These are phyloP conservation scores for Rhododendron ovatum DNA, from an alignment of 148 eudicot species.

Conservation along the genomic window DNA sequence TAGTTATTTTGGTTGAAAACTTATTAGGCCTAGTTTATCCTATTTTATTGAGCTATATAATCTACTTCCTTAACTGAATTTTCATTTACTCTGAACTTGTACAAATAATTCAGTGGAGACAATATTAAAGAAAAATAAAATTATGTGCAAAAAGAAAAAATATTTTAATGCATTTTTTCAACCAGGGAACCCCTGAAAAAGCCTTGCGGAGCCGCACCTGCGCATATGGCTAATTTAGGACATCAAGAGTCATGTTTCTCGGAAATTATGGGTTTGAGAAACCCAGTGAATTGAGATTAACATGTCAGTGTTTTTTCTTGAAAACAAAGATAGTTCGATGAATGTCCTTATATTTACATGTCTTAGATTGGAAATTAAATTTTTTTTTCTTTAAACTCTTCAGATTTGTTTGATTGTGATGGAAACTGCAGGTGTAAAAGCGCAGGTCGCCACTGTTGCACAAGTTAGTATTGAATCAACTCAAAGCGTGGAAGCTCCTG, in stretches of 20 bases:
- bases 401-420: neutral
- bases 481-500: conserved; percentile 61
- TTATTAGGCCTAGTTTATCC: too few relatives aligned
- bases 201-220: too few relatives aligned
- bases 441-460: conserved; percentile 60
- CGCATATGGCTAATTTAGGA: neutral
- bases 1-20: too few relatives aligned
- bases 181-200: too few relatives aligned
- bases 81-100: too few relatives aligned
- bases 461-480: conserved; percentile 38
- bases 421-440: conserved; percentile 41
- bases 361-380: neutral
- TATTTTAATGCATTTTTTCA: too few relatives aligned
- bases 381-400: neutral
- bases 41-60: too few relatives aligned
- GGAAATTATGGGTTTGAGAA: neutral
- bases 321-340: neutral
- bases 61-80: too few relatives aligned
- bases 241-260: neutral
- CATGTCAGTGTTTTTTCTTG: neutral
- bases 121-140: too few relatives aligned
- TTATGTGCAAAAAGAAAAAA: too few relatives aligned
- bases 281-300: neutral
- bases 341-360: neutral
- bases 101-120: too few relatives aligned